Conservation (phyloP, 345 rosid genomes). For the Xanthoceras sorbifolium region DNA sequence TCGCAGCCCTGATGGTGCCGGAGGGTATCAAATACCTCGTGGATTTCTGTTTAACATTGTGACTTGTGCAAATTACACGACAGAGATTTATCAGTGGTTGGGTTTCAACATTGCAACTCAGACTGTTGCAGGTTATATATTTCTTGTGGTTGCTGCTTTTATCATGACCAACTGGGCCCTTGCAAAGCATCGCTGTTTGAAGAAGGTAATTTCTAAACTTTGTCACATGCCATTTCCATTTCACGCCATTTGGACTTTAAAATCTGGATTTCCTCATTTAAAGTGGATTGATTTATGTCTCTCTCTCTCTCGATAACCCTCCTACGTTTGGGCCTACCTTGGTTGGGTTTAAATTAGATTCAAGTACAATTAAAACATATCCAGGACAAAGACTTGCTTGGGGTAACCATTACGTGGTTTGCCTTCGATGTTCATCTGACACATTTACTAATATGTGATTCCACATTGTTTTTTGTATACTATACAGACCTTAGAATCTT, state of each 20-base stretch:
- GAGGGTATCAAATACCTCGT: conserved; percentile 88
- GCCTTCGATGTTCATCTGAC: conserved; percentile 1
- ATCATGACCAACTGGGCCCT: conserved; percentile 99
- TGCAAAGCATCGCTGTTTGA: conserved; percentile 87
- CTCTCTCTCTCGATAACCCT: no score
- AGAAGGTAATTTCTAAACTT: conserved; percentile 55
- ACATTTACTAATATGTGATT: not conserved
- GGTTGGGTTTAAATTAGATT: not conserved
- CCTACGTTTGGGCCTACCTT: not conserved
- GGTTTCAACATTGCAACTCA: conserved; percentile 97
- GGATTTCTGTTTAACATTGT: conserved; percentile 95
- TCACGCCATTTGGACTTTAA: not conserved
- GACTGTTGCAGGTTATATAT: conserved; percentile 84
- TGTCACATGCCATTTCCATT: not conserved
- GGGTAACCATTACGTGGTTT: not conserved
- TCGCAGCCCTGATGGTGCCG: conserved; percentile 65
- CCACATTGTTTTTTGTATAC: not conserved
- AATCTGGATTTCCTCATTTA: not conserved
- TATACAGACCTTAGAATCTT: not conserved
- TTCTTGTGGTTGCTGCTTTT: conserved; percentile 71
- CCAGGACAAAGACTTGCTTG: no score
- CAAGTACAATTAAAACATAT: not conserved
- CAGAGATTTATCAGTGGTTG: conserved; percentile 97
- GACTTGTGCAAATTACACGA: conserved; percentile 96
- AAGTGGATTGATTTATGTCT: not conserved